These are phyloP conservation scores for Chaetothyriales sp. DNA, from an alignment of 2,329 filamentous ascomycete species.

Conservation along the genomic window DNA sequence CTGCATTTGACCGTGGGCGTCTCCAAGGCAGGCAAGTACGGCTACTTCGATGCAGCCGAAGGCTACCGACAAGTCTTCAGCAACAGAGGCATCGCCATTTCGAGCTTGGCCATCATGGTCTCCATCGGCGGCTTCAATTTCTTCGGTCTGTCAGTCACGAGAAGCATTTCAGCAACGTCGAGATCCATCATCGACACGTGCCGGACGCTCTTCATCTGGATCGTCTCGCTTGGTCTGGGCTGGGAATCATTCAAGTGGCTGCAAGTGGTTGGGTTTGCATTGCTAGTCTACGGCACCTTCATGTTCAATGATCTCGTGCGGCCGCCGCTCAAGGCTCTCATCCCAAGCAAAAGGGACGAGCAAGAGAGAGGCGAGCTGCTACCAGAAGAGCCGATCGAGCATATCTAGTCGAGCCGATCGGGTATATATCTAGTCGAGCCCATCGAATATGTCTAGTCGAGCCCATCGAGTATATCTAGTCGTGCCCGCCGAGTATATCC, in stretches of 20 bases:
- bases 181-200: conserved; percentile 95
- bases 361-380: conserved; percentile 41
- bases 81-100: conserved; percentile 56
- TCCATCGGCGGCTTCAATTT: conserved; percentile 99
- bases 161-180: conserved; percentile 77
- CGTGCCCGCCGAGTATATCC: conserved; percentile 27
- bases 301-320: conserved; percentile 89
- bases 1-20: conserved; percentile 65
- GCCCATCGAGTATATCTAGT: conserved; percentile 55
- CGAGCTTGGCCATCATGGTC: conserved; percentile 86
- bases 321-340: conserved; percentile 58
- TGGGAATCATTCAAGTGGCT: conserved; percentile 99
- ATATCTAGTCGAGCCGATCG: conserved; percentile 23
- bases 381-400: conserved; percentile 74
- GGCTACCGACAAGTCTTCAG: conserved; percentile 69
- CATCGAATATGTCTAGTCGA: conserved; percentile 36
- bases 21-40: conserved; percentile 58
- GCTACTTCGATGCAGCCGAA: conserved; percentile 82
- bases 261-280: conserved; percentile 73
- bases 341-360: conserved; percentile 35
- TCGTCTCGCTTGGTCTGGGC: conserved; percentile 78
- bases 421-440: conserved; percentile 23
- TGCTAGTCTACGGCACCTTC: conserved; percentile 93
- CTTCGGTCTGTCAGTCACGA: conserved; percentile 88
- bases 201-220: conserved; percentile 94